phyloP scores from a whole-genome alignment of 129 eudicot species.

The Oenanthe sinensis region DNA sequence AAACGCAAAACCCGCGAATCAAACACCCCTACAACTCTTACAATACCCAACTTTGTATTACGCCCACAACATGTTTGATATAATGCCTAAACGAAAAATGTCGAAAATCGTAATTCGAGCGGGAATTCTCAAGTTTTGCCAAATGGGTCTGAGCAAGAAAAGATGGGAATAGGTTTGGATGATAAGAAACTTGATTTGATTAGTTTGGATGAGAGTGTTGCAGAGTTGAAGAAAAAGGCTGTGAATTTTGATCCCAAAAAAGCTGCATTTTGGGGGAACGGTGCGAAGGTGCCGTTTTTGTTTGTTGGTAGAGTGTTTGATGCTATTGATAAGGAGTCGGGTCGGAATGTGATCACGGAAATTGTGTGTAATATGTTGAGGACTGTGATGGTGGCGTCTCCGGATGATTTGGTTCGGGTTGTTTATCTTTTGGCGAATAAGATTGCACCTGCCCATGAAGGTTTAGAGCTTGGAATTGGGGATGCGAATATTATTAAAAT shows the following conservation, averaged over 20 bases:
- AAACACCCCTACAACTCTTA: background rate
- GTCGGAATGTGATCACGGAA: slow-evolving; percentile 71
- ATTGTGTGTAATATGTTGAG: slow-evolving; percentile 78
- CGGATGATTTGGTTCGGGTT: slow-evolving; percentile 64
- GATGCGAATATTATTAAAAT: slow-evolving; percentile 79
- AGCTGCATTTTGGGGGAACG: slow-evolving; percentile 73
- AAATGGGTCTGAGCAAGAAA: background rate
- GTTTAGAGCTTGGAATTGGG: slow-evolving; percentile 85
- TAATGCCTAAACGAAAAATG: background rate
- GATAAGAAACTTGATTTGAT: slow-evolving; percentile 28
- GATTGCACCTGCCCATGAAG: slow-evolving; percentile 84
- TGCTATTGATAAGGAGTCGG: slow-evolving; percentile 55
- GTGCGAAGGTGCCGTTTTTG: slow-evolving; percentile 72
- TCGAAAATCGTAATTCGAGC: background rate
- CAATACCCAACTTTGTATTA: background rate
- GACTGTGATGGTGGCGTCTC: slow-evolving; percentile 63
- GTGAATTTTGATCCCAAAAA: slow-evolving; percentile 44
- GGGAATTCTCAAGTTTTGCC: slow-evolving; percentile 13
- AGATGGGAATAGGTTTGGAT: slow-evolving; percentile 8
- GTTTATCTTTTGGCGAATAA: slow-evolving; percentile 70
- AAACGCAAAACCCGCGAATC: no score
- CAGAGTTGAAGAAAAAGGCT: slow-evolving; percentile 50
- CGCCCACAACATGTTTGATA: background rate
- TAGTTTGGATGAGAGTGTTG: slow-evolving; percentile 47
- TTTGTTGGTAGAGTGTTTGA: slow-evolving; percentile 68